Conservation (phyloP, 768 basidiomycete genomes). For the Tylopilus cervinicoccineus region DNA sequence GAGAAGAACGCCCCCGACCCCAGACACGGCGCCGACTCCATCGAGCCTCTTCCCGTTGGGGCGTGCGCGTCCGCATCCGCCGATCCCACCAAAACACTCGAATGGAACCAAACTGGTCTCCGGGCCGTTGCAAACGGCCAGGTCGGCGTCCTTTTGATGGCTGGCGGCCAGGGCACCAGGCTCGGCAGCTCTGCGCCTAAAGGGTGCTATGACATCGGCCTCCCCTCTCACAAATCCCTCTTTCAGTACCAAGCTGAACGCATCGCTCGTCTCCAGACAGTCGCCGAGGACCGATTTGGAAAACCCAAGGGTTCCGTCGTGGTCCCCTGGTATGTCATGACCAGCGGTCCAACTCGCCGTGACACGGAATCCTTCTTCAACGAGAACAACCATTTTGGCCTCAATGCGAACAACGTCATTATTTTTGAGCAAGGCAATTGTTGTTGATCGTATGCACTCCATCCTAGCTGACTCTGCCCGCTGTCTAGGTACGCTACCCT, state of each 20-base stretch:
- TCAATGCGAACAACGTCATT: constrained; percentile 74
- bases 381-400: constrained; percentile 75
- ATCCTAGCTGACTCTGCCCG: background rate
- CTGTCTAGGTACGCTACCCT: constrained; percentile 83
- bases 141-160: constrained; percentile 96
- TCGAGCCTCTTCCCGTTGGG: constrained; percentile 79
- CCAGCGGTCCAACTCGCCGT: constrained; percentile 88
- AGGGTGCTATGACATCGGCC: constrained; percentile 95
- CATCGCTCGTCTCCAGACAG: constrained; percentile 74
- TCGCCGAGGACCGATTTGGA: constrained; percentile 57
- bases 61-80: constrained; percentile 63
- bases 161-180: constrained; percentile 95
- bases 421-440: constrained; percentile 93
- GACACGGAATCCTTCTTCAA: constrained; percentile 86
- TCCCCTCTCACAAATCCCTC: constrained; percentile 89
- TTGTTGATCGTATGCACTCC: constrained; percentile 1
- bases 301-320: constrained; percentile 59
- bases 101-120: constrained; percentile 80
- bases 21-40: constrained; percentile 42
- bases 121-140: constrained; percentile 75
- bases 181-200: constrained; percentile 91
- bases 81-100: constrained; percentile 49
- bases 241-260: constrained; percentile 99
- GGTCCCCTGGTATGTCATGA: constrained; percentile 99
- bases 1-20: constrained; percentile 51